Evolutionary conservation across 78 protist genomes (phyloP).

Genomic region (Paratrimastix pyriformis): DNA sequence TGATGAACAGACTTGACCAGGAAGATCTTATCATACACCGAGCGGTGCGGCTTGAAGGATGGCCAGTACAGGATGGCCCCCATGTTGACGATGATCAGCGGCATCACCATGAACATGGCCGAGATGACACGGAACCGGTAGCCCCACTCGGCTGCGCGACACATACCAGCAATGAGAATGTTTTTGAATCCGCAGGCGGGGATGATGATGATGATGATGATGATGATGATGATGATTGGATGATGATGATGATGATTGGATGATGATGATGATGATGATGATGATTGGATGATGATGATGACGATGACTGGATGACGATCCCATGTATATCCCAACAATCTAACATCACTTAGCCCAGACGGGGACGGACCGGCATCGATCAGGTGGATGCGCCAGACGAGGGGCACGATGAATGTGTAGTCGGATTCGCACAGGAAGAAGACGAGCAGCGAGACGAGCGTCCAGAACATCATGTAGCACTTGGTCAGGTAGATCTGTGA

Average conservation of each 20-base stretch:
- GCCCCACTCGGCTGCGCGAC: neutral
- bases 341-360: too few species aligned
- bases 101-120: neutral
- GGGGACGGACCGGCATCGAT: too few species aligned
- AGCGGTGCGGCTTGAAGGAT: neutral
- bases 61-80: neutral
- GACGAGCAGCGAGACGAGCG: neutral
- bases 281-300: too few species aligned
- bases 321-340: too few species aligned
- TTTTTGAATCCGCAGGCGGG: neutral
- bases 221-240: neutral
- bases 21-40: neutral
- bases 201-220: slow-evolving; percentile 3
- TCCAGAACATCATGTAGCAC: neutral
- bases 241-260: too few species aligned
- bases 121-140: neutral
- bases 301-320: too few species aligned
- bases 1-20: too few species aligned
- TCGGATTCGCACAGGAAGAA: neutral
- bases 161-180: neutral
- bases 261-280: too few species aligned
- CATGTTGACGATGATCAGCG: too few species aligned
- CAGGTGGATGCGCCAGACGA: neutral
- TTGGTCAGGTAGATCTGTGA: neutral
- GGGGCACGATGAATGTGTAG: neutral